Base-by-base conservation (phyloP, 2,329 filamentous ascomycete species). In the Cadophora gregata region DNA sequence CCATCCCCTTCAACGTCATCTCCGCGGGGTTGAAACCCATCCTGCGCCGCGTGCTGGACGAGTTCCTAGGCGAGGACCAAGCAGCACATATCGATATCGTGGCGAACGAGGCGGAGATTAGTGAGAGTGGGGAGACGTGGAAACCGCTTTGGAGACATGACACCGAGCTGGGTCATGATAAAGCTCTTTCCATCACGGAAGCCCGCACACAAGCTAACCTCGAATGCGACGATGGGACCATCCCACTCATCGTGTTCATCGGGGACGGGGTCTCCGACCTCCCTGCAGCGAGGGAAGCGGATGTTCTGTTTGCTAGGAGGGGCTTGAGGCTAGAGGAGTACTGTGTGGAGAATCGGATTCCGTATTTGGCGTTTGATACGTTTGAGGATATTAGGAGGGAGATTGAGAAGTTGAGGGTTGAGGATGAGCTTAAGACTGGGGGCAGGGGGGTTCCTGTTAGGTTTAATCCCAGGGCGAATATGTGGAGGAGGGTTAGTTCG, bases 191-290 rank as follows among this genome's bases (percentile, higher is more conserved):
- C 3, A 86, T 91, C 65, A 83, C 85, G 53, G 86, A 90, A 74
- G 88, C 85, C 53, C 83, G 87, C n/a, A 78, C 77, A 8, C 77
- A 81, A 24, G 87, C 86, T 0, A 80, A 84, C 68, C 76, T 86
- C 4, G 79, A 83, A 58, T 84, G 83, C 67, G 84, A 86, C 19
- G 85, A 90, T 66, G 87, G 85, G 64, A 86, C 86, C 2, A 83
- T 90, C 56, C 88, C 88, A 0, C 79, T 90, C 61, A 89, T 91
- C 71, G 80, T 91, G 62, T 91, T 91, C 78, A 90, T 91, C 70
- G 88, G 89, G 59, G 89, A 91, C 73, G 89, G 88, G 25, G 87
- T 91, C 6, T 89, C 86, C 0, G 89, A 91, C 73, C 81, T 91
- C 1, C 84, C 89, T 0, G 88, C 88, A 2, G 88, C 89, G 0